phyloP scores from a whole-genome alignment of 108 stramenopile species.

The Nitzschia putrida region DNA sequence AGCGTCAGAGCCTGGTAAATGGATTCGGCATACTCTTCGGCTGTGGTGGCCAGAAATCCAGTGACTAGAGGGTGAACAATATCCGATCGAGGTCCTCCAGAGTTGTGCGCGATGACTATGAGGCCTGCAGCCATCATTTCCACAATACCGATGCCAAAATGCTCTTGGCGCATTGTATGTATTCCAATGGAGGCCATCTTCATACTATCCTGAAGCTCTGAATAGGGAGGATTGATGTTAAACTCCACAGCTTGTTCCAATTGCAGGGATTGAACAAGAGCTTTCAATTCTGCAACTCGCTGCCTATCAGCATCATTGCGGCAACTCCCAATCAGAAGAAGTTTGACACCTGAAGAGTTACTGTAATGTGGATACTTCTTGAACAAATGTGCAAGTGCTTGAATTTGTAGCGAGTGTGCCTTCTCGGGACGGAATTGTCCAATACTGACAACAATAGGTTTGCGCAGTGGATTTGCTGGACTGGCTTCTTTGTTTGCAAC shows the following conservation, averaged over 20 bases:
- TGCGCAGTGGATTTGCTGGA: not conserved
- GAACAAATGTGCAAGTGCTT: conserved; percentile 53
- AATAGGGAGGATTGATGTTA: conserved; percentile 88
- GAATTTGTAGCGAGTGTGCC: conserved; percentile 90
- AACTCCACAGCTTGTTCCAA: conserved; percentile 83
- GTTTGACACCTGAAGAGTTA: conserved; percentile 27
- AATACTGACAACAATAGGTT: conserved; percentile 81
- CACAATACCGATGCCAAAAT: conserved; percentile 99
- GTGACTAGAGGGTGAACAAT: conserved; percentile 53
- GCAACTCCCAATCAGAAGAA: conserved; percentile 93
- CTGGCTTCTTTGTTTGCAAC: not conserved
- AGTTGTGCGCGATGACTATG: conserved; percentile 91
- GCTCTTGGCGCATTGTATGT: conserved; percentile 99
- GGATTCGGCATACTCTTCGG: conserved; percentile 72
- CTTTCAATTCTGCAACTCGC: conserved; percentile 65
- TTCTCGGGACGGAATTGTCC: conserved; percentile 99
- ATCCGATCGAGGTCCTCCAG: conserved; percentile 93
- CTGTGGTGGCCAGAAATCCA: conserved; percentile 76
- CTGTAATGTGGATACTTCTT: conserved; percentile 30
- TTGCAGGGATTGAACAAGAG: conserved; percentile 40
- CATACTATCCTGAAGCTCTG: conserved; percentile 77
- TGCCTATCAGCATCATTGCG: conserved; percentile 82
- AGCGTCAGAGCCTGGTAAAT: conserved; percentile 60
- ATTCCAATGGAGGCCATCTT: conserved; percentile 81
- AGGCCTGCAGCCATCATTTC: conserved; percentile 99